Base-by-base conservation (phyloP, 768 basidiomycete genomes). In the Boletus vermiculosoides region DNA sequence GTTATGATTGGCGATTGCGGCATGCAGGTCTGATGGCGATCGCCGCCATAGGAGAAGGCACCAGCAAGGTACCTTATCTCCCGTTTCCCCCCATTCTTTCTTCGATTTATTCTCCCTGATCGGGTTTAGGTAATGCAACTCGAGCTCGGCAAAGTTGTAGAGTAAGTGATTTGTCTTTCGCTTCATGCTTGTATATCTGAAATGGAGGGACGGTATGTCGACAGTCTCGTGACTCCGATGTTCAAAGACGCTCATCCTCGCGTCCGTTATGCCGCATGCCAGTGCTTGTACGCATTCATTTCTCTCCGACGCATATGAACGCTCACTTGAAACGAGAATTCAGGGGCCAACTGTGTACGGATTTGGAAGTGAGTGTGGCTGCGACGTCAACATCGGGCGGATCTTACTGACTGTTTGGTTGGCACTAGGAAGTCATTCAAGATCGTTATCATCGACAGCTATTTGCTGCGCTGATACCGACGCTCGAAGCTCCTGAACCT, bases 11-110 rank as follows among this genome's bases (percentile, higher is more conserved):
- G 94, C 79, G 90, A 51, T 80, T 85, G 28, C 78, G 92, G 30
- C 92, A 95, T 63, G 92, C 91, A 0, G 93, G 89, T 12, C 74
- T 95, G 25, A 90, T 93, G 83, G 90, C 91, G 0, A 88, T 96
- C 55, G 90, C 90, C 0, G 83, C 87, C 0, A 87, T 94, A 50
- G 91, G 85, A 0, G 93, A 94, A 71, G 93, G 93, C 2, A 91
- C 90, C 0, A 84, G 81, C 37, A 87, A 85, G 76, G 84, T 86
- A 45, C 23, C 61, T 16, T 40, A 11, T 23, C 9, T 12, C 11
- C 5, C 52, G 11, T 16, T 16, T 20, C 16, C 28, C 15, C 25
- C 12, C 22, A 7, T 45, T 36, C n/a, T 47, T 36, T 46, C 54
- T 50, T 42, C 22, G 37, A 52, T 40, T 54, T 37, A 22, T 51